Evolutionary conservation across 495 filamentous ascomycete genomes (phyloP), one percentile per base, ranked within the genome.

Genomic region (Hyaloscypha bicolor): DNA sequence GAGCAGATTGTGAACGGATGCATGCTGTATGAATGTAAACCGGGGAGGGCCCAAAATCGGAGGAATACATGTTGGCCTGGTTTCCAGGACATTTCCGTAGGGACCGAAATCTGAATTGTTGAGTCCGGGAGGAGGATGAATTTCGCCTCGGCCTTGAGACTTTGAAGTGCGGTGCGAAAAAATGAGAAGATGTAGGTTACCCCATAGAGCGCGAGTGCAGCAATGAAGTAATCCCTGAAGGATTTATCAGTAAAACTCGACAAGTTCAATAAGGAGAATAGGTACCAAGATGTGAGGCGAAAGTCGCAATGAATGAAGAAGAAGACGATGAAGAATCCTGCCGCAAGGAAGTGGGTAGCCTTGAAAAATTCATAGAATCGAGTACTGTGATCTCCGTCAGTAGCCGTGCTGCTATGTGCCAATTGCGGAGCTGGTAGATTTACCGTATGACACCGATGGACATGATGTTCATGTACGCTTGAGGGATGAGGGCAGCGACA

Each of bases 51-150:
- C 0, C 88, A 87, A 81, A 94, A 90, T 21, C 91, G 83, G 3
- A 94, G 80, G 72, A 93, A 94, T 48, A 92, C 86, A 69, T 93
- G 92, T 76, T 94, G 91, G 9, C 91, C 91, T 3, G 91, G 90
- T 57, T 79, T 82, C 91, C 91, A 94, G 69, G 9, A 2, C 3
- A 67, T 6, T 8, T 60, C 58, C 21, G 59, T 72, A 52, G 86
- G 71, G 12, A 69, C 79, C 6, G 85, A 84, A 5, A 74, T 75
- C 60, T 83, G 80, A 16, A 66, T 63, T 0, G 80, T 52, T 37
- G 82, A 80, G 57, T 84, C 76, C 68, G n/a, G n/a, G 12, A 56
- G 9, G 14, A 63, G 9, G 22, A 11, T 9, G n/a, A n/a, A n/a
- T n/a, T n/a, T n/a, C n/a, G n/a, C n/a, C 19, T 65, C 4, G n/a